Percentiles rank a stretch among this genome's conserved stretches.
phyloP scores from a whole-genome alignment of 768 basidiomycete genomes.

The Sporobolomyces phaffii region DNA sequence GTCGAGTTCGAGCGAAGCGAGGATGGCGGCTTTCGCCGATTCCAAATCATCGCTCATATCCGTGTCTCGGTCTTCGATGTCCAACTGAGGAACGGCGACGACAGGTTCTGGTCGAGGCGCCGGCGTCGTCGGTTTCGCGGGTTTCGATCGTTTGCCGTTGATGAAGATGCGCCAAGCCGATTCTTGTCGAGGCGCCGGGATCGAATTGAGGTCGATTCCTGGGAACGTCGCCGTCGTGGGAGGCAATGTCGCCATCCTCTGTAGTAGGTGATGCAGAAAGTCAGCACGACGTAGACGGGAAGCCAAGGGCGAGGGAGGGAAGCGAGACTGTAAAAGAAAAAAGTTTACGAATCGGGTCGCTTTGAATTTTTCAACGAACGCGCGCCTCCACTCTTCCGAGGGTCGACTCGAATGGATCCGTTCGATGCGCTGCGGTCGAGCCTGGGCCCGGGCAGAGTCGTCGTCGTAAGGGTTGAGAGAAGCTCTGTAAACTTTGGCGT shows the following conservation, averaged over 20 bases:
- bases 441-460: no score
- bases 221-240: background rate
- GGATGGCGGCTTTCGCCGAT: constrained; percentile 19
- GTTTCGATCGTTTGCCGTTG: constrained; percentile 29
- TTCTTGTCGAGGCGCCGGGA: constrained; percentile 19
- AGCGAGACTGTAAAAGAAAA: background rate
- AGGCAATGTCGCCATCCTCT: constrained; percentile 14
- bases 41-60: constrained; percentile 17
- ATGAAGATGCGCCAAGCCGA: constrained; percentile 28
- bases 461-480: constrained; percentile 26
- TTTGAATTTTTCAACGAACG: constrained; percentile 30
- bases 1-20: constrained; percentile 32
- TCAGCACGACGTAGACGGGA: background rate
- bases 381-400: constrained; percentile 23
- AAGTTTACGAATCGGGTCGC: constrained; percentile 11
- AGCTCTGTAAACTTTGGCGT: constrained; percentile 23
- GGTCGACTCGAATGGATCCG: constrained; percentile 9
- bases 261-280: no score
- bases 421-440: no score
- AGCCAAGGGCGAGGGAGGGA: background rate
- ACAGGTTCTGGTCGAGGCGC: background rate
- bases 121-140: background rate
- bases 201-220: background rate
- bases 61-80: background rate
- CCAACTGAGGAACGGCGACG: no score